Evolutionary conservation across 257 asterid genomes (phyloP), one percentile per base, ranked within the genome.

Genomic region (Primulina huaijiensis): DNA sequence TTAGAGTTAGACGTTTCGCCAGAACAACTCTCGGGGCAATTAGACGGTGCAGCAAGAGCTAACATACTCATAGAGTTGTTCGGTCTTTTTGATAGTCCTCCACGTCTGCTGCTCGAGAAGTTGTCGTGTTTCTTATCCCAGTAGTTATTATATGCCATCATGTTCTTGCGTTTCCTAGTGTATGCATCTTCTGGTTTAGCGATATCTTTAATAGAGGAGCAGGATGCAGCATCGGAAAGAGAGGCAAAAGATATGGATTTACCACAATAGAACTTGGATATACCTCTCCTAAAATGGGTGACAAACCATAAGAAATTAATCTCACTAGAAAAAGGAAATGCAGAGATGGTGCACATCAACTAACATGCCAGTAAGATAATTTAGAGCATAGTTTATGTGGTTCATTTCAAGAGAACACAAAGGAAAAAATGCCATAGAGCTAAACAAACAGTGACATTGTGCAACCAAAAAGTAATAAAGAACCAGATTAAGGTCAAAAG

Each of bases 81-180:
- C 1, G 87, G 80, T 64, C 90, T 84, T 83, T 86, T 85, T 55
- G 85, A 75, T 71, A 86, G 71, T 64, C 85, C 89, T 21, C 84
- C 79, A 74, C 60, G 74, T 64, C 69, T 74, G 65, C 73, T 72
- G 70, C 85, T 72, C 27, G 68, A 70, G 52, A 80, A 50, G 74
- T 31, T 75, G 64, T 2, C 30, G 30, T 17, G 83, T 72, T 81
- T 85, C 82, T 83, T 90, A 62, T 79, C 87, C 86, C 78, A 88
- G 63, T 82, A 73, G 65, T 74, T 80, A 76, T 67, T 85, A 74
- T 75, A 79, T 7, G 87, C 89, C 62, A 84, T 84, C 82, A 88
- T 79, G 78, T 88, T 87, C 82, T 84, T 88, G 70, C 90, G 86
- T 72, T 83, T 90, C 80, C 84, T 83, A 57, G 87, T 83, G 77